Base-by-base conservation (phyloP, 495 filamentous ascomycete genomes). In the Aspergillus baeticus region DNA sequence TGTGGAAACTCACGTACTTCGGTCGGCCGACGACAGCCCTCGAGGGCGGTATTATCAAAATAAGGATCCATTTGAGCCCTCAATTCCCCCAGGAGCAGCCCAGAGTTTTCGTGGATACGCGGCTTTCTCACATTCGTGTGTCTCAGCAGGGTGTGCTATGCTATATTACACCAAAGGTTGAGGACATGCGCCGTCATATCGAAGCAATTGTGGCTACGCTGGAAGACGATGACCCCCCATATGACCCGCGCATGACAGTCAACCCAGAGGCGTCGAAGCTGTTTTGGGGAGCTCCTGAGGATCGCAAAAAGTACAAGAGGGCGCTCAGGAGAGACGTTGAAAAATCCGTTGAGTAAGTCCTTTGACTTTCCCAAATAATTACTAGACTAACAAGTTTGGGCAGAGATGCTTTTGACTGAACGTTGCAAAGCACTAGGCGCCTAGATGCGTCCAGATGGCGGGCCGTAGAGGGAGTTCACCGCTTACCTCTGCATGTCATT, bases 11-110 rank as follows among this genome's bases (percentile, higher is more conserved):
- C 43, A 92, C 88, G 0, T 92, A 96, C 69, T 94, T 96, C 64
- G 94, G 94, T 34, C 84, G 88, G 46, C 90, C 93, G 2, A 95
- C 94, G 88, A 96, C 93, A 0, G 89, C 92, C 59, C 81, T 96
- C 5, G 95, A 98, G 56, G 94, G 94, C 6, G 94, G 94, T 6
- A 79, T 98, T 50, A 92, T 97, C 74, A 81, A 80, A 51, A 86
- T 97, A 63, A 86, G 79, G 60, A 78, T 98, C 26, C 79, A 76
- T 61, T 85, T 98, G 69, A 96, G 92, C 61, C 86, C 92, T n/a
- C 81, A 85, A 10, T 96, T 96, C 63, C 94, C 94, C 0, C 84
- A 88, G n/a, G 90, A 94, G 59, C 92, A 96, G 59, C 94, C 95
- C 11, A 81, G 94, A 50, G 85, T 91, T 36, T 86, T 82, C 46